phyloP scores from a whole-genome alignment of 83 land plant species.

The Larix sibirica region DNA sequence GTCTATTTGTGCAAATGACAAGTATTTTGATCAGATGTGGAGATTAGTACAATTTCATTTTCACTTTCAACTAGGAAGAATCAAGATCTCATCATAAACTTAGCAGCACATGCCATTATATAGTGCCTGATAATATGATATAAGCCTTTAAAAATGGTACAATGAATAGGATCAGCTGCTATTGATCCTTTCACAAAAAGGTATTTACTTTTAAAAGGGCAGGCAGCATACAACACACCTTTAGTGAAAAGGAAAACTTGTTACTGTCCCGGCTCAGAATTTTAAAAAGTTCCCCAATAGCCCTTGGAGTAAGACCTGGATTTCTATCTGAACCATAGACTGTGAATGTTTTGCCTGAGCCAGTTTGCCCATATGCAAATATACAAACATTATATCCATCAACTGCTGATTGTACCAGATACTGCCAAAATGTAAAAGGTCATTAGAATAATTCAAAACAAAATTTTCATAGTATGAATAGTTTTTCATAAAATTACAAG shows the following conservation, averaged over 20 bases:
- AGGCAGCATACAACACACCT: conserved; percentile 48
- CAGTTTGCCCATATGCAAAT: conserved; percentile 99
- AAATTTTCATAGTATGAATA: not conserved
- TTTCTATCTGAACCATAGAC: conserved; percentile 90
- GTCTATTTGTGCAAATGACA: too few relatives aligned
- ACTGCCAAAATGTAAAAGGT: conserved; percentile 58
- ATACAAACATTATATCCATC: conserved; percentile 99
- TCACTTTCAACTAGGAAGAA: not conserved
- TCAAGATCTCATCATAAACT: not conserved
- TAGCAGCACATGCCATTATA: not conserved
- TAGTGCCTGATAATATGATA: not conserved
- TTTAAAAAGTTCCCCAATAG: conserved; percentile 85
- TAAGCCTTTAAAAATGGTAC: not conserved
- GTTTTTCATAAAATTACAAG: not conserved
- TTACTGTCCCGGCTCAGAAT: conserved; percentile 78
- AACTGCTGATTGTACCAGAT: conserved; percentile 96
- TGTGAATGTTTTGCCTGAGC: conserved; percentile 98
- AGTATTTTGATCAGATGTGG: too few relatives aligned
- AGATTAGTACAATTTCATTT: too few relatives aligned
- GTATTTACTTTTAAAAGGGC: not conserved
- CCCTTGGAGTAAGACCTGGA: conserved; percentile 97
- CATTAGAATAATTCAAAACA: not conserved
- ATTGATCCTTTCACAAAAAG: too few relatives aligned
- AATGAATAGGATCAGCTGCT: not conserved
- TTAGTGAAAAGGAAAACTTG: conserved; percentile 85